These are phyloP conservation scores for Papiliotrema terrestris DNA, from an alignment of 1,284 basidiomycete genomes.

Conservation along the genomic window DNA sequence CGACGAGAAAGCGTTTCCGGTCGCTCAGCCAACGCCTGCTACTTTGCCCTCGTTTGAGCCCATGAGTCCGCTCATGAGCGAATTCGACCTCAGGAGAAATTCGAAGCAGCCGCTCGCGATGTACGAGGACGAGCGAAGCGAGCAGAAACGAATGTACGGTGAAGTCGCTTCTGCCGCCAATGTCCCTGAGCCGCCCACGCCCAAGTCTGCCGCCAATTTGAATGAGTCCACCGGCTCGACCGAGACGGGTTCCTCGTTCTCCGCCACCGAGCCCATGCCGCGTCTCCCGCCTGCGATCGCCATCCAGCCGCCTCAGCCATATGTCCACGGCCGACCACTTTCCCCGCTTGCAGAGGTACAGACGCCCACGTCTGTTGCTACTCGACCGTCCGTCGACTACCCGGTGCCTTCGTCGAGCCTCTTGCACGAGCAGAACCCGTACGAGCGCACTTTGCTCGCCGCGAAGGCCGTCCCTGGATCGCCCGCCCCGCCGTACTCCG, in stretches of 20 bases:
- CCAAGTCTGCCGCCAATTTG: constrained; percentile 14
- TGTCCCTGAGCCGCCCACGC: constrained; percentile 34
- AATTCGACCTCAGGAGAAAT: constrained; percentile 18
- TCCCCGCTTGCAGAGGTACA: constrained; percentile 39
- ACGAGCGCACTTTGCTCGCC: constrained; percentile 15
- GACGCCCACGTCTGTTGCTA: constrained; percentile 23
- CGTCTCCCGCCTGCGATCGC: constrained; percentile 12
- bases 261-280: constrained; percentile 16
- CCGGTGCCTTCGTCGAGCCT: constrained; percentile 1
- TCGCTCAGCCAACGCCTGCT: background rate
- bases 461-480: background rate
- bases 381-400: background rate
- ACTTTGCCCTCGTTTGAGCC: constrained; percentile 34
- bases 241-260: constrained; percentile 14
- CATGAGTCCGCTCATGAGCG: constrained; percentile 32
- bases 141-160: constrained; percentile 36
- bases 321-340: constrained; percentile 44
- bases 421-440: constrained; percentile 23
- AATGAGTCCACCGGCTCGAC: constrained; percentile 7
- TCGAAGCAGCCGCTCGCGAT: constrained; percentile 23
- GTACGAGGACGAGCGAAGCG: constrained; percentile 21
- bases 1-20: background rate
- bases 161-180: constrained; percentile 42
- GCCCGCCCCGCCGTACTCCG: constrained; percentile 24
- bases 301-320: constrained; percentile 29